Evolutionary conservation across 1,284 basidiomycete species (phyloP).

Genomic region (Vanrija humicola): DNA sequence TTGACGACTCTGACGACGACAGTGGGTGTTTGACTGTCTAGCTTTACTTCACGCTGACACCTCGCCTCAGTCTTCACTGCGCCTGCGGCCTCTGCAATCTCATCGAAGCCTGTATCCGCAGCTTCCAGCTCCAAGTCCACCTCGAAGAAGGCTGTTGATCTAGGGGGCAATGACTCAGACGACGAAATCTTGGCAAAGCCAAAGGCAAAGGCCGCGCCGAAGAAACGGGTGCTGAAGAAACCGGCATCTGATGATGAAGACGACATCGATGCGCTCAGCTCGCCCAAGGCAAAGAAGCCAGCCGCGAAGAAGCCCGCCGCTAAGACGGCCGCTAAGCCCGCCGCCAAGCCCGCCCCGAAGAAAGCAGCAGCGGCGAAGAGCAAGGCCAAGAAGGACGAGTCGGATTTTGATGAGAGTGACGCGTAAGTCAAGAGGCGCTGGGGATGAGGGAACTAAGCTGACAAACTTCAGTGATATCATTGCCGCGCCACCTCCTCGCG

Average conservation of each 20-base stretch:
- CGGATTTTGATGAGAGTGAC: constrained; percentile 17
- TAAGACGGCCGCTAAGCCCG: background rate
- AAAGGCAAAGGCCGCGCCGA: constrained; percentile 9
- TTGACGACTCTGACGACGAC: constrained; percentile 62
- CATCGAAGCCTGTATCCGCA: too few species aligned
- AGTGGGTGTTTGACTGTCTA: constrained; percentile 25
- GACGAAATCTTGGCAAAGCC: constrained; percentile 14
- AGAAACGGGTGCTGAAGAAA: background rate
- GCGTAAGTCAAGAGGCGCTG: constrained; percentile 2
- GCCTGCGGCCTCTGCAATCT: too few species aligned
- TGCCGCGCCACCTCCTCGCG: background rate
- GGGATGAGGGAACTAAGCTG: background rate
- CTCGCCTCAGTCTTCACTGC: too few species aligned
- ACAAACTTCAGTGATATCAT: background rate
- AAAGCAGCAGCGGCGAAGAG: constrained; percentile 5
- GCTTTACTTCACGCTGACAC: too few species aligned
- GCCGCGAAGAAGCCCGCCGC: background rate
- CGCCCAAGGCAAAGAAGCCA: too few species aligned
- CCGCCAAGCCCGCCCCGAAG: background rate
- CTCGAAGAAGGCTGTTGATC: constrained; percentile 26
- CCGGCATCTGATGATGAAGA: too few species aligned
- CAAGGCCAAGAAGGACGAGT: constrained; percentile 14
- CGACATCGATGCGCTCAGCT: too few species aligned
- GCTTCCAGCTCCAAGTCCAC: constrained; percentile 22
- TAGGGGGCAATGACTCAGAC: constrained; percentile 17